Evolutionary conservation across 768 basidiomycete genomes (phyloP), one percentile per base, ranked within the genome.

Genomic region (Leccinum boreale): DNA sequence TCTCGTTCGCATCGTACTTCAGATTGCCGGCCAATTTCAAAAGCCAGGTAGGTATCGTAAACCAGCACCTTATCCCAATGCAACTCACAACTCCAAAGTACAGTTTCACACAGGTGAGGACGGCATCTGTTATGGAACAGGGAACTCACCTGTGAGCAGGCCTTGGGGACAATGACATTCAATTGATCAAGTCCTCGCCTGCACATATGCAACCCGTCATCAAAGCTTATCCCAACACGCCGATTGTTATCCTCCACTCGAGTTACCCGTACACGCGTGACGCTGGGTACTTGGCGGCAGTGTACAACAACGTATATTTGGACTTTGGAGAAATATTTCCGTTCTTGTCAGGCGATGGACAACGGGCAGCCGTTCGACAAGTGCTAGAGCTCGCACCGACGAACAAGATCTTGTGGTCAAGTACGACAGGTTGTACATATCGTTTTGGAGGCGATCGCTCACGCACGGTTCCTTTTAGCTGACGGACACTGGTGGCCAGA

Each of bases 311-410:
- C 60, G 89, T 90, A 11, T 91, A 81, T 64, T 74, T 91, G 47
- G 90, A 92, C 70, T 88, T 92, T 67, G 90, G 90, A 42, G 87
- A 89, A 80, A 75, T 90, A 19, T 92, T 90, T 60, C 89, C 89
- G 0, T 74, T 82, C 55, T 73, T 92, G 44, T 86, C 86, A 0
- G 75, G 73, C 0, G 76, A 80, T 6, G 90, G 89, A 3, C 90
- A 91, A 68, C 75, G 81, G 11, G 65, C 70, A 0, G 77, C 85
- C 48, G 70, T 91, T 28, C 78, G 77, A 24, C 83, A 91, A 66
- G 73, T 89, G 21, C 73, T 92, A 2, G 90, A 92, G 69, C 72
- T 90, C 14, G 76, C 80, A 17, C 90, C 90, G 12, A 89, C 85
- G 28, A 90, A 85, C 67, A 92, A 91, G 67, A 82, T 92, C 26